Evolutionary conservation across 73 alveolate species (phyloP).

Genomic region (Paramecium octaurelia): DNA sequence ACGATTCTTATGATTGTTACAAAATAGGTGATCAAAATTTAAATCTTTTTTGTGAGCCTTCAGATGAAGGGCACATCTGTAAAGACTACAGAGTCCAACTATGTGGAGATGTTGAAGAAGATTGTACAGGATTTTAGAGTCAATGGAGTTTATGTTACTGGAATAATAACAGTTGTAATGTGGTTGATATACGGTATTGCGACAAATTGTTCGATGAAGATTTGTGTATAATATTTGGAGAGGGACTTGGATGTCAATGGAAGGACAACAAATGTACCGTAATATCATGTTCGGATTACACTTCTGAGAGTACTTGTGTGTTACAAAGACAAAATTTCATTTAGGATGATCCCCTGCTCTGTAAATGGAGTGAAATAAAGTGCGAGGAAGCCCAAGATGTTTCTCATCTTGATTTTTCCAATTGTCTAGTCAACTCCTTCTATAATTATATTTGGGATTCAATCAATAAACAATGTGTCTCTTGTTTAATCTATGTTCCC

Average conservation of each 20-base stretch:
- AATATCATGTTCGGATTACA: not conserved
- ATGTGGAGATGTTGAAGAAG: not conserved
- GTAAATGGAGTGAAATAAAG: not conserved
- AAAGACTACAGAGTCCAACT: not conserved
- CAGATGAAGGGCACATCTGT: not conserved
- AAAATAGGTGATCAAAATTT: not conserved
- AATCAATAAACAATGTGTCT: not conserved
- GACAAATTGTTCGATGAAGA: not conserved
- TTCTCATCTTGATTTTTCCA: not conserved
- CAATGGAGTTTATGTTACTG: not conserved
- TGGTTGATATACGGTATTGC: not conserved
- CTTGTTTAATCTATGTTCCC: not conserved
- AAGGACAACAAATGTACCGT: not conserved
- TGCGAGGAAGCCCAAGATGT: not conserved
- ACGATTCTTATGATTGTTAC: constrained; percentile 25
- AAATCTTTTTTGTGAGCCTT: not conserved
- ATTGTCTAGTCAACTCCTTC: not conserved
- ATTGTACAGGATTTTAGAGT: not conserved
- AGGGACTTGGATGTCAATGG: constrained; percentile 18
- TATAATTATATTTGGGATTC: constrained; percentile 6
- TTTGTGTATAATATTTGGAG: not conserved
- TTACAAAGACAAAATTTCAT: not conserved
- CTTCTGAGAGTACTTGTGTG: not conserved
- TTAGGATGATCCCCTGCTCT: not conserved
- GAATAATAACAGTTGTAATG: not conserved